Base-by-base conservation (phyloP, 2,329 filamentous ascomycete species). In the Albophoma yamanashiensis region DNA sequence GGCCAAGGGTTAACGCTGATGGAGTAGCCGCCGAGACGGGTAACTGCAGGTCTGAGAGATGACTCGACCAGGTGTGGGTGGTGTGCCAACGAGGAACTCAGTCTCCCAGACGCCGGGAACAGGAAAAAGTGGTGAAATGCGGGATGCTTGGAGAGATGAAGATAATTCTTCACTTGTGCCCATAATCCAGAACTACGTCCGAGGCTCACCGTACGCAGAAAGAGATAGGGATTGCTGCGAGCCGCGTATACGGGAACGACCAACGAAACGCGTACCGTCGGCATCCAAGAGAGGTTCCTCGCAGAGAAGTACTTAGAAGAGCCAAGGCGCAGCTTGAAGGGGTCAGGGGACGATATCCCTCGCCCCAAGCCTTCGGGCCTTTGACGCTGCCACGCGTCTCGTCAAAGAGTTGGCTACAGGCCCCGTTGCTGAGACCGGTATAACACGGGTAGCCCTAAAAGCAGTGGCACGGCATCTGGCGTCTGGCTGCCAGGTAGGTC, bases 1-100 rank as follows among this genome's bases (percentile, higher is more conserved):
- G 53, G 60, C n/a, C 55, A 53, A 38, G 15, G 50, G 31, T 58
- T 27, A 53, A 22, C 52, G 57, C 52, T 61, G 55, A 61, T 61
- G 59, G 39, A 63, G 64, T 59, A 60, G 59, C 59, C 64, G 55
- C 56, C 62, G 56, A 62, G 42, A 60, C 64, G 63, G 64, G 59
- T 64, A 61, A 56, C 60, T 64, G 63, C 64, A 65, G 61, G 56
- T 45, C 50, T 60, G 58, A 52, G 58, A 61, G 59, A 59, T 60
- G 62, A 58, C 55, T 38, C 45, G 55, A 34, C 59, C 17, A 53
- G 56, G 27, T 42, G 31, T 14, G 22, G 36, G 55, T 12, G 55
- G 55, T 15, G 47, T 52, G 27, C 27, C 47, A 20, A 22, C 36
- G 17, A 31, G 34, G 4, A 53, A 14, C 12, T 22, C 31, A 22